A percentile compares a stretch with the other conserved stretches of the same genome.
Conservation (phyloP, 2,329 filamentous ascomycete genomes). For the Ceratocystis lukuohia region DNA sequence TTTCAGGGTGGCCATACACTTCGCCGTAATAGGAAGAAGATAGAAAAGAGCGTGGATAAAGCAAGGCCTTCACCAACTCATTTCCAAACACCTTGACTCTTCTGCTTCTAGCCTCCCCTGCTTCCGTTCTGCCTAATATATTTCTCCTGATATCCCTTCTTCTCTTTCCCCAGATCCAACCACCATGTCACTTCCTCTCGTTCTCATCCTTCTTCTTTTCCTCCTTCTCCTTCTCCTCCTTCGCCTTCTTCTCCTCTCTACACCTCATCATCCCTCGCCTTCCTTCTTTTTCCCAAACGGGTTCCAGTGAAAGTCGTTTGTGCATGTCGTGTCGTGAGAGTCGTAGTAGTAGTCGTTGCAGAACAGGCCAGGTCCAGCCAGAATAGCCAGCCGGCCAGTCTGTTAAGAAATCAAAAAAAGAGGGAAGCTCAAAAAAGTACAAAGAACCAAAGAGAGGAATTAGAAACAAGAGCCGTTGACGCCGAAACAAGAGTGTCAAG, state of each 20-base stretch:
- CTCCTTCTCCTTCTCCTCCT: not conserved
- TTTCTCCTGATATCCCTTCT: conserved; percentile 3
- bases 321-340: conserved; percentile 14
- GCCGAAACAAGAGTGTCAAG: conserved; percentile 8
- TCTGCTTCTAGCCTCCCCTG: conserved; percentile 10
- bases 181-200: not conserved
- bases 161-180: not conserved
- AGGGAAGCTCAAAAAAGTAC: conserved; percentile 12
- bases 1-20: conserved; percentile 1
- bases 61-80: not conserved
- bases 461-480: conserved; percentile 22
- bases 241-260: not conserved
- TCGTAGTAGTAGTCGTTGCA: conserved; percentile 9
- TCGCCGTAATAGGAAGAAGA: not conserved
- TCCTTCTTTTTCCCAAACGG: conserved; percentile 11
- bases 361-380: not conserved
- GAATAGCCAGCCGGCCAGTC: not conserved
- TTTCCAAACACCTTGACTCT: not conserved
- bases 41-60: not conserved
- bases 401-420: not conserved
- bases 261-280: not conserved
- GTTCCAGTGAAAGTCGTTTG: conserved; percentile 8
- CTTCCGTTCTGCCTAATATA: conserved; percentile 7
- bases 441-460: conserved; percentile 11
- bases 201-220: not conserved